These are phyloP conservation scores for Byssoonygena ceratinophila DNA, from an alignment of 2,329 filamentous ascomycete genomes.

Conservation along the genomic window DNA sequence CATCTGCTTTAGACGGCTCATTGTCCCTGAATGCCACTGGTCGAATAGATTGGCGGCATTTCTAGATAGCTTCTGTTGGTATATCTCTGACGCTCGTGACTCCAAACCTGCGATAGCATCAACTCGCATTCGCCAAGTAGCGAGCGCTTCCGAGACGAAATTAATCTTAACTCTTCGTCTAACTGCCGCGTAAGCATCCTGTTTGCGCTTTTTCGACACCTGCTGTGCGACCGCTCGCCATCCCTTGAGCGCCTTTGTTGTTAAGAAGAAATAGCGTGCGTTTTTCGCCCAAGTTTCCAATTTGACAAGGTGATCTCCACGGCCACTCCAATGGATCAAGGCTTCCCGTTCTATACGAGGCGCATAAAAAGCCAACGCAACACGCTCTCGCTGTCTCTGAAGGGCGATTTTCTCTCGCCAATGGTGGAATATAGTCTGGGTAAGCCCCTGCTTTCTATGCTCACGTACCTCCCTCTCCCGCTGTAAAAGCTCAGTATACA, in stretches of 20 bases:
- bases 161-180: constrained; percentile 46
- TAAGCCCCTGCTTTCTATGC: constrained; percentile 26
- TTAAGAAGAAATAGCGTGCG: constrained; percentile 47
- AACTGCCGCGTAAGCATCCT: constrained; percentile 46
- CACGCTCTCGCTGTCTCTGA: constrained; percentile 33
- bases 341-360: constrained; percentile 34
- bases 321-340: constrained; percentile 31
- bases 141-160: constrained; percentile 38
- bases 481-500: constrained; percentile 30
- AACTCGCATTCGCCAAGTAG: constrained; percentile 30
- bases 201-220: constrained; percentile 43
- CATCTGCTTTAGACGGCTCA: constrained; percentile 27
- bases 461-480: constrained; percentile 30
- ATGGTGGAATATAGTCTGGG: constrained; percentile 27
- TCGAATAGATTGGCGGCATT: constrained; percentile 31
- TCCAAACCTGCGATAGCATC: constrained; percentile 29
- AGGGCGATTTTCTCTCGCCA: constrained; percentile 32
- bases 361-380: constrained; percentile 36
- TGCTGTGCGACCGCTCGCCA: constrained; percentile 44
- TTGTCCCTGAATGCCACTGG: constrained; percentile 36
- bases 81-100: constrained; percentile 30
- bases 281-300: constrained; percentile 46
- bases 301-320: constrained; percentile 35
- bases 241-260: constrained; percentile 39
- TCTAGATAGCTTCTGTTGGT: constrained; percentile 28